Evolutionary conservation across 345 rosid genomes (phyloP), one percentile per base, ranked within the genome.

Genomic region (Cochlearia excelsa): DNA sequence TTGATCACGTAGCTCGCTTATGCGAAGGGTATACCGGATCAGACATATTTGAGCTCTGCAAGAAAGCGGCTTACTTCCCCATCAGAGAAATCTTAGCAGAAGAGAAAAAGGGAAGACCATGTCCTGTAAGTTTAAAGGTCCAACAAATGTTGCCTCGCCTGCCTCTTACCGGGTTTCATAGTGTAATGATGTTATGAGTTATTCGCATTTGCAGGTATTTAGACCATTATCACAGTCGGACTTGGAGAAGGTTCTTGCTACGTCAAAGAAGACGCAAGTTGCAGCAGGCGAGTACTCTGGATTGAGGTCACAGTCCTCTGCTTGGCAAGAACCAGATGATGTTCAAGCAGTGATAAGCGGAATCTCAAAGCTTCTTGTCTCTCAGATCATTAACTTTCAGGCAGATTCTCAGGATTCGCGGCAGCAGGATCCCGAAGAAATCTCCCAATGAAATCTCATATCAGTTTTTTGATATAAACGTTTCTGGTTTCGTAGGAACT

Each of bases 1-100:
- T 53, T 52, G 85, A 89, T 60, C 65, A 63, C 31, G 29, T 93
- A 49, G 95, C 99, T 33, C 40, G 84, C 45, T 74, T 85, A 68
- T 84, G 94, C 31, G 86, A 85, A 61, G 95, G 95, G 43, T 93
- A 72, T 69, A 83, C 97, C 0, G 99, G 99, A 46, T 93, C 99
- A 30, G 95, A 93, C 75, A 87, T 93, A 55, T 88, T 93, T 45
- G 97, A 93, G 62, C 89, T 87, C 41, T 93, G 99, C 83, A 93
- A 93, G 79, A 89, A 89, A 65, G 97, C 97, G 1, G 99, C 97
- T 8, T 93, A 89, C 80, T 85, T 80, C 60, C 82, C 95, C 42
- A 78, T 93, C 51, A 83, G 95, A 75, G 95, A 93, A 45, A 69
- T 89, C 39, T 59, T 93, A 53, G 88, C 85, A 31, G 80, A 81